phyloP scores from a whole-genome alignment of 345 rosid genomes.

The Syzygium grande region DNA sequence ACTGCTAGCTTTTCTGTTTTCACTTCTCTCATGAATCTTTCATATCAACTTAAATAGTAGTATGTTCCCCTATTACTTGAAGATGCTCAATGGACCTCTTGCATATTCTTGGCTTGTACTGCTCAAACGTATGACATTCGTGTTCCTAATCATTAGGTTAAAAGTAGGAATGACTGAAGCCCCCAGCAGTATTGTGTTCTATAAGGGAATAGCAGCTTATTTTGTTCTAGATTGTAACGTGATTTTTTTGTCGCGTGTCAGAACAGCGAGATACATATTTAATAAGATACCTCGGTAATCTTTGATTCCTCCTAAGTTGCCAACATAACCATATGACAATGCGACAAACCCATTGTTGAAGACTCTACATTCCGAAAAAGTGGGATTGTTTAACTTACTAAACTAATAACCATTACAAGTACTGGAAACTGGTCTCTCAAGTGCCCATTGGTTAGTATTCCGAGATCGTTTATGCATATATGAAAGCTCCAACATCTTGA shows the following conservation, averaged over 20 bases:
- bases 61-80: neutral
- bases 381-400: neutral
- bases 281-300: too few species aligned
- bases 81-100: neutral
- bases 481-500: neutral
- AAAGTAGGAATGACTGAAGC: too few species aligned
- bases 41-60: neutral
- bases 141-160: neutral
- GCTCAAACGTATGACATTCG: neutral
- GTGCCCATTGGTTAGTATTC: neutral
- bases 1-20: neutral
- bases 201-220: too few species aligned
- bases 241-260: too few species aligned
- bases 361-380: neutral
- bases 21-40: neutral
- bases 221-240: too few species aligned
- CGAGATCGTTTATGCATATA: neutral
- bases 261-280: too few species aligned
- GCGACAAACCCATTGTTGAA: too few species aligned
- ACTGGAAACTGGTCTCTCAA: neutral
- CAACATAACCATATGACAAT: too few species aligned
- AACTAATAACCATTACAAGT: neutral
- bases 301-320: too few species aligned
- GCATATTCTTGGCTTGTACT: neutral
- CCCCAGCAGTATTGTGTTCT: too few species aligned